These are phyloP conservation scores for Mortierella sp. DNA, from an alignment of 371 early-diverging fungal genomes.

Conservation along the genomic window DNA sequence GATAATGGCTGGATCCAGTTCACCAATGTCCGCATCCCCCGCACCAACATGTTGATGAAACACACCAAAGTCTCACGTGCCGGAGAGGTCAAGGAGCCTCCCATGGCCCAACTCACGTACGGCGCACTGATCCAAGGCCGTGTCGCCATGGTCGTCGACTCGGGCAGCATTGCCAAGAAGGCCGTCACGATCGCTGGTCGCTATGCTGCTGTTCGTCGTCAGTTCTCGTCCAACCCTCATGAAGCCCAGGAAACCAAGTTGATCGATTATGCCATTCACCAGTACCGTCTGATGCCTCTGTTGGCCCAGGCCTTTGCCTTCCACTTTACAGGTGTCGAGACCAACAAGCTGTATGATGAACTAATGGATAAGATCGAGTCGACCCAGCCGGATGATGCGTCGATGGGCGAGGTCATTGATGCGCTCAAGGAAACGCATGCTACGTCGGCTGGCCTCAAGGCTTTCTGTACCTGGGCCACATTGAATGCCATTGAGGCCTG, in stretches of 20 bases:
- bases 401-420: conserved; percentile 71
- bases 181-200: conserved; percentile 91
- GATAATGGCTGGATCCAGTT: conserved; percentile 87
- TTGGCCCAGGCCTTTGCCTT: conserved; percentile 93
- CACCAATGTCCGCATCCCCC: conserved; percentile 78
- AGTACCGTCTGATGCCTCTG: conserved; percentile 87
- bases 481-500: conserved; percentile 84
- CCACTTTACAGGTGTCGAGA: conserved; percentile 85
- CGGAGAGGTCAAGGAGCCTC: conserved; percentile 72
- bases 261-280: conserved; percentile 89
- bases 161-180: conserved; percentile 85
- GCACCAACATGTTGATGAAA: conserved; percentile 86
- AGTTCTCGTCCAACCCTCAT: conserved; percentile 63
- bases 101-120: conserved; percentile 74
- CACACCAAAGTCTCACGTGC: conserved; percentile 86
- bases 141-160: conserved; percentile 87
- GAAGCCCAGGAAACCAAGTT: conserved; percentile 78
- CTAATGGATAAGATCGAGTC: conserved; percentile 75
- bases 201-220: conserved; percentile 89
- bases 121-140: conserved; percentile 87
- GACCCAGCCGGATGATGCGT: conserved; percentile 67
- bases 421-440: conserved; percentile 88
- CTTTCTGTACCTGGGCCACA: conserved; percentile 79
- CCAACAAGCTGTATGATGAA: conserved; percentile 74
- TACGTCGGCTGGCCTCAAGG: conserved; percentile 89